phyloP scores from a whole-genome alignment of 1,284 basidiomycete genomes.

The Leccinum laetum region DNA sequence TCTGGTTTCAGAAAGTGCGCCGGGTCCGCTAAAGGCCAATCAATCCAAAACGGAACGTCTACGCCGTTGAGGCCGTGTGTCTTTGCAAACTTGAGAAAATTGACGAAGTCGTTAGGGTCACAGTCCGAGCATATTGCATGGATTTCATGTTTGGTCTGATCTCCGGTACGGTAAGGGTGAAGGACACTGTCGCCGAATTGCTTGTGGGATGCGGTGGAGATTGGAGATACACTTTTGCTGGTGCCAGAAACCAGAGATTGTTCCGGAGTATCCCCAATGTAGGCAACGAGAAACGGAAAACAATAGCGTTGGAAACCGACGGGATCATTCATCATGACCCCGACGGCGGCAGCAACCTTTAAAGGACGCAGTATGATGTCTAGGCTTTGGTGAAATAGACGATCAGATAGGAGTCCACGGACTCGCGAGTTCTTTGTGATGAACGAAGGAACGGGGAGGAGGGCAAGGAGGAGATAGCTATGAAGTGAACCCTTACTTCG shows the following conservation, averaged over 20 bases:
- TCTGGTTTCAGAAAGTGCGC: not conserved
- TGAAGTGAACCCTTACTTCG: slow-evolving; percentile 10
- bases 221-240: not conserved
- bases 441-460: not conserved
- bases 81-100: not conserved
- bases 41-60: not conserved
- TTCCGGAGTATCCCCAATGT: not conserved
- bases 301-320: not conserved
- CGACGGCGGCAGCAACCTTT: not conserved
- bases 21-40: not conserved
- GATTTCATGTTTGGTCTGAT: not conserved
- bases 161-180: not conserved
- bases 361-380: not conserved
- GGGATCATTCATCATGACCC: not conserved
- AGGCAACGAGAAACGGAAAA: not conserved
- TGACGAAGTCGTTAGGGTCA: not conserved
- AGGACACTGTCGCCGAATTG: not conserved
- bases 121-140: not conserved
- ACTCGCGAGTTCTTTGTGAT: not conserved
- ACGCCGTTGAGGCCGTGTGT: not conserved
- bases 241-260: not conserved
- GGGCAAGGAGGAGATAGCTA: not conserved
- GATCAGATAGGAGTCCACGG: not conserved
- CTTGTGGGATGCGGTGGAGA: not conserved
- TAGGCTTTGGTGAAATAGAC: not conserved